These are phyloP conservation scores for Casuarina glauca DNA, from an alignment of 306 rosid genomes.

Conservation along the genomic window DNA sequence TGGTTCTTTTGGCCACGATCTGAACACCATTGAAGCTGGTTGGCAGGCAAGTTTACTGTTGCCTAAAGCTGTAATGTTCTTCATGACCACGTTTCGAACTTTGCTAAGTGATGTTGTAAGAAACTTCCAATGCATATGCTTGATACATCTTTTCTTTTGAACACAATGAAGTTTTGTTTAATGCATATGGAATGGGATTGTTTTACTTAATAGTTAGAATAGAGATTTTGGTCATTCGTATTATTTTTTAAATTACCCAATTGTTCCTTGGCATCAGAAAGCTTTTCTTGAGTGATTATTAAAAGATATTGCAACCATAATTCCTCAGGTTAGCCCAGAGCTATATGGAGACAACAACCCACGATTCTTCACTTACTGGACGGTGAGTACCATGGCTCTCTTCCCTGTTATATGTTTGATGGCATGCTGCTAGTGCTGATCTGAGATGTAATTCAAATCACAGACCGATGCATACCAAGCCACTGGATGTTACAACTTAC, in stretches of 20 bases:
- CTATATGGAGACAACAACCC: slow-evolving; percentile 94
- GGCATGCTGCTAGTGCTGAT: background rate
- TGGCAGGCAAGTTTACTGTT: slow-evolving; percentile 78
- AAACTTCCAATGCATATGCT: background rate
- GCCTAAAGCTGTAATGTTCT: background rate
- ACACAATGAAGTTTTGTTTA: background rate
- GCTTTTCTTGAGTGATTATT: background rate
- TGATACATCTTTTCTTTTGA: background rate
- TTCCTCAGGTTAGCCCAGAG: slow-evolving; percentile 90
- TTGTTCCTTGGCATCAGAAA: background rate
- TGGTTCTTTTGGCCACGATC: slow-evolving; percentile 86
- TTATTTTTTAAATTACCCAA: background rate
- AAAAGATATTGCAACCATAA: background rate
- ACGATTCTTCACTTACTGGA: slow-evolving; percentile 97
- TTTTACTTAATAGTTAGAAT: background rate
- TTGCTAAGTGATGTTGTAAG: background rate
- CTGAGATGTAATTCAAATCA: slow-evolving; percentile 15
- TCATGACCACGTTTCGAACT: background rate
- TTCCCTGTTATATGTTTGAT: background rate
- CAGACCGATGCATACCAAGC: slow-evolving; percentile 98
- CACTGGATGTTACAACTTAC: slow-evolving; percentile 95
- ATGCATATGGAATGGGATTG: background rate
- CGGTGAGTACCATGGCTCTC: slow-evolving; percentile 54
- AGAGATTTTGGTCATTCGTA: background rate
- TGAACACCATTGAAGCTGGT: slow-evolving; percentile 98